A percentile compares a stretch with the other conserved stretches of the same genome.
These are phyloP conservation scores for Verticillium klebahnii DNA, from an alignment of 2,329 filamentous ascomycete genomes.

Conservation along the genomic window DNA sequence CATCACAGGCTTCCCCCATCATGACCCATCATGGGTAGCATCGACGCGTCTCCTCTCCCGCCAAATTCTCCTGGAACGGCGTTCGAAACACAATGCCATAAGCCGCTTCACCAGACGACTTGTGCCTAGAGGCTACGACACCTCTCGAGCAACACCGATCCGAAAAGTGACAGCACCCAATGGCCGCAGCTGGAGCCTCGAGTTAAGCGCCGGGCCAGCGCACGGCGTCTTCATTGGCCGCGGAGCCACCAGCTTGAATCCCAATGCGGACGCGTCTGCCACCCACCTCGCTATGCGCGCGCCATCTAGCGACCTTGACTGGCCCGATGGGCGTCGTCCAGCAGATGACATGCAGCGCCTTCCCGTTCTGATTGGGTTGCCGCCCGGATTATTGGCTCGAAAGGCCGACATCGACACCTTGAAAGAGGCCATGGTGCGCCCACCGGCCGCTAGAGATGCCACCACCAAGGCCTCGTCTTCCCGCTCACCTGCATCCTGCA, in stretches of 20 bases:
- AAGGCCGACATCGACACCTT: neutral
- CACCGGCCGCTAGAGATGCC: neutral
- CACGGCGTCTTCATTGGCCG: conserved; percentile 9
- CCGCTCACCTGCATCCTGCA: conserved; percentile 1
- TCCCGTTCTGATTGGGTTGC: neutral
- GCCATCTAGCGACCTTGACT: neutral
- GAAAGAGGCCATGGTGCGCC: neutral
- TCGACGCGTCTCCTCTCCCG: no score
- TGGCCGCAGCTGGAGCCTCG: neutral
- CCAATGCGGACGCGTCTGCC: conserved; percentile 7
- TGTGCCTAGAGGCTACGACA: no score
- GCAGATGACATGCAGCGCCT: neutral
- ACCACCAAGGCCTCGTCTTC: neutral
- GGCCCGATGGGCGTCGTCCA: neutral
- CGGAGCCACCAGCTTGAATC: neutral
- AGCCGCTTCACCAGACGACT: no score
- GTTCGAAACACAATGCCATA: no score
- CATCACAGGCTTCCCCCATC: neutral
- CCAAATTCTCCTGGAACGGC: no score
- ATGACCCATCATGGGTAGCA: no score
- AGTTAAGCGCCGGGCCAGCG: conserved; percentile 18
- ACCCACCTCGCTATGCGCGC: neutral
- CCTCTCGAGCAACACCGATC: neutral
- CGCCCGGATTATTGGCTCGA: neutral
- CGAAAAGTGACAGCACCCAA: conserved; percentile 3